Conservation (phyloP, 352 stramenopile species). For the Globisporangium megalacanthum region DNA sequence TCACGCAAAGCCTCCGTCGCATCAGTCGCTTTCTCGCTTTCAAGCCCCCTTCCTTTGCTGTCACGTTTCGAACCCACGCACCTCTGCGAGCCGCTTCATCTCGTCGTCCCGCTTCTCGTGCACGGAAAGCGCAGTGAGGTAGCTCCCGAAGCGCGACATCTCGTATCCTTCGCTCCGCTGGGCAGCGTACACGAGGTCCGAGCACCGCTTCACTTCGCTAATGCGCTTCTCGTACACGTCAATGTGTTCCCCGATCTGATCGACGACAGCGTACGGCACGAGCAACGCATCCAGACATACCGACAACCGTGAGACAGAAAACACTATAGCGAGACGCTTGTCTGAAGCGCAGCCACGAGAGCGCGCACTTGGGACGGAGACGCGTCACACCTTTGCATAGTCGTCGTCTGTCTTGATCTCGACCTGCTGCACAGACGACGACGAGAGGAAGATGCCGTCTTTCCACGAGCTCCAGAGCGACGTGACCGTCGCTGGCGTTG, state of each 20-base stretch:
- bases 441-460: constrained; percentile 65
- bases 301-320: not conserved
- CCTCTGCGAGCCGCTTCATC: constrained; percentile 72
- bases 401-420: constrained; percentile 86
- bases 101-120: constrained; percentile 70
- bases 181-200: constrained; percentile 74
- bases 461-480: constrained; percentile 82
- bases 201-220: constrained; percentile 72
- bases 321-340: not conserved
- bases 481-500: constrained; percentile 63
- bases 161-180: constrained; percentile 83
- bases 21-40: not conserved
- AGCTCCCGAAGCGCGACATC: constrained; percentile 81
- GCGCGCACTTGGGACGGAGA: not conserved
- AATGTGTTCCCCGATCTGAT: constrained; percentile 82
- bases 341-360: not conserved
- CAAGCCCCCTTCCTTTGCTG: too few species aligned
- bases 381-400: constrained; percentile 50
- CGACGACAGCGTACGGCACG: not conserved
- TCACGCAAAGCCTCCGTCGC: not conserved
- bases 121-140: constrained; percentile 65
- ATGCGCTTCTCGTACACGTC: constrained; percentile 83
- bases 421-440: constrained; percentile 75
- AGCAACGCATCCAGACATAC: constrained; percentile 1
- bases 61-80: constrained; percentile 7